These are phyloP conservation scores for Hortiboletus flavorubellus DNA, from an alignment of 768 basidiomycete species.

Conservation along the genomic window DNA sequence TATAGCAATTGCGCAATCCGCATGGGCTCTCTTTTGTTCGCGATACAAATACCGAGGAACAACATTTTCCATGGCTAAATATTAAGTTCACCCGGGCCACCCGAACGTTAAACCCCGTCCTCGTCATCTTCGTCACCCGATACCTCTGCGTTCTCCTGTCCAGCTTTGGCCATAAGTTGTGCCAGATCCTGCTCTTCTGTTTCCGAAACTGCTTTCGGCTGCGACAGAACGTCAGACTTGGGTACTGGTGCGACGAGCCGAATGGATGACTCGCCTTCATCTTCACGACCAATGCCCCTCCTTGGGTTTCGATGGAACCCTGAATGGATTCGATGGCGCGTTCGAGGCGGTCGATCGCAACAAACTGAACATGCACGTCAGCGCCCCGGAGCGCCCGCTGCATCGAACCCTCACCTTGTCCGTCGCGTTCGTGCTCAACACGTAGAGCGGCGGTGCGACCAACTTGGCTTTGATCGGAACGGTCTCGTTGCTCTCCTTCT, in stretches of 20 bases:
- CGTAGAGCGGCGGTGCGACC: constrained; percentile 95
- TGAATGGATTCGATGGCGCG: constrained; percentile 92
- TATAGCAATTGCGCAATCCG: no score
- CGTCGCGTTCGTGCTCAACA: constrained; percentile 92
- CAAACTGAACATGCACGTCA: constrained; percentile 44
- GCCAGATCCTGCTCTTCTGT: constrained; percentile 97
- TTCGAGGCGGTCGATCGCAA: constrained; percentile 90
- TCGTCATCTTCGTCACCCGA: constrained; percentile 93
- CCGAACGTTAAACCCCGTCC: constrained; percentile 33
- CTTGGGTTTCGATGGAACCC: constrained; percentile 74
- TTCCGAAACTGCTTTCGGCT: constrained; percentile 98
- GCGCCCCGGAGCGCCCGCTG: neutral
- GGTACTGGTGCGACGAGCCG: neutral
- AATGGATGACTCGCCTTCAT: constrained; percentile 69
- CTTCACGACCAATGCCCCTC: constrained; percentile 87
- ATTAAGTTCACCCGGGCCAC: no score
- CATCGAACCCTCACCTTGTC: constrained; percentile 65
- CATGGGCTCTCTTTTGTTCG: no score
- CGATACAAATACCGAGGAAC: no score
- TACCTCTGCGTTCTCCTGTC: constrained; percentile 92
- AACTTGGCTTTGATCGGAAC: constrained; percentile 97
- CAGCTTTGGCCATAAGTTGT: constrained; percentile 93
- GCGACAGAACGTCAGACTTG: neutral
- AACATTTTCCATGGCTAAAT: no score
- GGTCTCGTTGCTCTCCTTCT: constrained; percentile 79